Percentiles rank a stretch among this genome's conserved stretches.
These are phyloP conservation scores for Rhynchospora breviuscula DNA, from an alignment of 176 grass and related monocot genomes.

Conservation along the genomic window DNA sequence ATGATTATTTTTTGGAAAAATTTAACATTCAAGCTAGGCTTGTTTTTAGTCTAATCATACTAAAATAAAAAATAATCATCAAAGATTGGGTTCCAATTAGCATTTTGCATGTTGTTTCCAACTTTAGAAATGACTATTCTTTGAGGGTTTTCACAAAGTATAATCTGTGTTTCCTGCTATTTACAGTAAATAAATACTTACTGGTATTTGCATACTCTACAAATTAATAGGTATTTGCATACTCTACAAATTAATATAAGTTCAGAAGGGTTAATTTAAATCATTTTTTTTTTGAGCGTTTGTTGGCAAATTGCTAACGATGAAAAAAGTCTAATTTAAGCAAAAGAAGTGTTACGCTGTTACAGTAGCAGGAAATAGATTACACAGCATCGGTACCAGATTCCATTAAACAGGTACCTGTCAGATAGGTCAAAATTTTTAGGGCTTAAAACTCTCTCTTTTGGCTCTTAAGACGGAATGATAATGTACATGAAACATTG, in stretches of 20 bases:
- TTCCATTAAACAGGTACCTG: too few relatives aligned
- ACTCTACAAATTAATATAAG: neutral
- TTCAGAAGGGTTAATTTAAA: neutral
- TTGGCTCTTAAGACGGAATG: too few relatives aligned
- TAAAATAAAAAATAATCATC: neutral
- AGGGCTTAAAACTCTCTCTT: too few relatives aligned
- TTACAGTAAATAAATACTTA: neutral
- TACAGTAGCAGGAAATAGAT: too few relatives aligned
- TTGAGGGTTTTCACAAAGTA: neutral
- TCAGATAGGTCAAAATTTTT: too few relatives aligned
- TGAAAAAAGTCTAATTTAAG: too few relatives aligned
- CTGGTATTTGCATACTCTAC: neutral
- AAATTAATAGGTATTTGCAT: neutral
- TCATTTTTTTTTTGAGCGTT: too few relatives aligned
- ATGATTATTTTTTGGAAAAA: too few relatives aligned
- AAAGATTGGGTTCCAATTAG: neutral
- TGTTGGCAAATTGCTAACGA: too few relatives aligned
- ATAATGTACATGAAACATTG: too few relatives aligned
- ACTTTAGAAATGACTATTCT: neutral
- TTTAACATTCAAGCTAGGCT: neutral
- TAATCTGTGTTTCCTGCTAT: neutral
- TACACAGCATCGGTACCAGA: too few relatives aligned
- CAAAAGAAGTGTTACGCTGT: too few relatives aligned
- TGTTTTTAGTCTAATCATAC: neutral
- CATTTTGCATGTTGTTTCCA: neutral